These are phyloP conservation scores for Candida nemodendra DNA, from an alignment of 805 yeast species.

Conservation along the genomic window DNA sequence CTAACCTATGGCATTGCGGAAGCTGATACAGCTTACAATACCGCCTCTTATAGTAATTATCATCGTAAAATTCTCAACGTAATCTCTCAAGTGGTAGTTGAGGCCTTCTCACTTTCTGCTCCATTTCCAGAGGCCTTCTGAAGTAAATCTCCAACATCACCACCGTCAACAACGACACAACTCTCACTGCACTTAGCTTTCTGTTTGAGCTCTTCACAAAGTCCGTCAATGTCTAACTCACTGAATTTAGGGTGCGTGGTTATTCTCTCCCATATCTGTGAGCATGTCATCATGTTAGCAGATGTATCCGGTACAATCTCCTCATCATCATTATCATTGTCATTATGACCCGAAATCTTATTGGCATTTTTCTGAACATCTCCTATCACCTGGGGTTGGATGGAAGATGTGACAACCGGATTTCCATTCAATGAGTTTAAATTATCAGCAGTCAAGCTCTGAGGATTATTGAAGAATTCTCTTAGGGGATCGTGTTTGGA, in stretches of 20 bases:
- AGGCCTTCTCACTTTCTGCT: conserved; percentile 1
- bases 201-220: conserved; percentile 82
- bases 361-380: conserved; percentile 11
- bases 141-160: conserved; percentile 66
- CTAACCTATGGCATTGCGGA: too few species aligned
- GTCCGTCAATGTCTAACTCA: conserved; percentile 90
- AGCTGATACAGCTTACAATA: too few species aligned
- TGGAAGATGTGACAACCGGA: conserved; percentile 1
- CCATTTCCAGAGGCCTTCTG: conserved; percentile 25
- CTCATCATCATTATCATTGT: conserved; percentile 27
- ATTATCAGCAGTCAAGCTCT: conserved; percentile 21
- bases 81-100: conserved; percentile 1
- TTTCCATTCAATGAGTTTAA: conserved; percentile 18
- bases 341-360: too few species aligned
- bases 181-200: conserved; percentile 94
- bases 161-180: conserved; percentile 84
- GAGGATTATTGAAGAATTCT: conserved; percentile 10
- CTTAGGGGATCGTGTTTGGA: conserved; percentile 55
- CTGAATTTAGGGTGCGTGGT: conserved; percentile 92
- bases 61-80: too few species aligned
- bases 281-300: conserved; percentile 62
- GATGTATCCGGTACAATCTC: conserved; percentile 68
- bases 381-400: conserved; percentile 20
- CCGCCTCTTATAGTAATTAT: too few species aligned
- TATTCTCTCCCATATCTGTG: conserved; percentile 95